Conservation (phyloP, 2,329 filamentous ascomycete genomes). For the Hymenoscyphus fraxineus region DNA sequence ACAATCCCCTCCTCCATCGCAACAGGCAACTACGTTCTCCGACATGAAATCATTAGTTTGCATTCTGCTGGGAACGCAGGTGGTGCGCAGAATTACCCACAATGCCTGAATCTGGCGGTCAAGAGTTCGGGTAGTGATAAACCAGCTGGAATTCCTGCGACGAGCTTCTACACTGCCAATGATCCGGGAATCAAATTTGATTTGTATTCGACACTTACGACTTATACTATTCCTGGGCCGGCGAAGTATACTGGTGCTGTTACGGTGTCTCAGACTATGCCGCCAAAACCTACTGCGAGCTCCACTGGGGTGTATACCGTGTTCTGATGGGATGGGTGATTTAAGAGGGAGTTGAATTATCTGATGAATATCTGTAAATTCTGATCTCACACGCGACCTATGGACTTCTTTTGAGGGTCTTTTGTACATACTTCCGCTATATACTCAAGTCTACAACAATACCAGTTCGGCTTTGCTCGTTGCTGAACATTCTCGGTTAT, state of each 20-base stretch:
- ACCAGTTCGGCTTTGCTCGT: no score
- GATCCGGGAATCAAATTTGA: slow-evolving; percentile 42
- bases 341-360: background rate
- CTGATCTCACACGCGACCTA: background rate
- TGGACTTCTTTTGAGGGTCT: background rate
- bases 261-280: slow-evolving; percentile 22
- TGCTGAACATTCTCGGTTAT: no score
- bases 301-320: slow-evolving; percentile 21
- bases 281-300: slow-evolving; percentile 22
- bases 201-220: slow-evolving; percentile 36
- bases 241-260: slow-evolving; percentile 30
- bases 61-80: slow-evolving; percentile 34
- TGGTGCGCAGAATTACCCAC: slow-evolving; percentile 48
- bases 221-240: slow-evolving; percentile 37
- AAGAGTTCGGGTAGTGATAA: slow-evolving; percentile 40
- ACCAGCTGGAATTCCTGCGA: slow-evolving; percentile 38
- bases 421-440: background rate
- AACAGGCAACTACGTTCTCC: slow-evolving; percentile 48
- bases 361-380: background rate
- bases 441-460: no score
- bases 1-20: slow-evolving; percentile 42
- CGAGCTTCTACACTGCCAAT: slow-evolving; percentile 39
- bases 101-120: slow-evolving; percentile 49
- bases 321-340: background rate
- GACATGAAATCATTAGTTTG: slow-evolving; percentile 41